phyloP scores from a whole-genome alignment of 2,329 filamentous ascomycete species.

The Pyricularia grisea region DNA sequence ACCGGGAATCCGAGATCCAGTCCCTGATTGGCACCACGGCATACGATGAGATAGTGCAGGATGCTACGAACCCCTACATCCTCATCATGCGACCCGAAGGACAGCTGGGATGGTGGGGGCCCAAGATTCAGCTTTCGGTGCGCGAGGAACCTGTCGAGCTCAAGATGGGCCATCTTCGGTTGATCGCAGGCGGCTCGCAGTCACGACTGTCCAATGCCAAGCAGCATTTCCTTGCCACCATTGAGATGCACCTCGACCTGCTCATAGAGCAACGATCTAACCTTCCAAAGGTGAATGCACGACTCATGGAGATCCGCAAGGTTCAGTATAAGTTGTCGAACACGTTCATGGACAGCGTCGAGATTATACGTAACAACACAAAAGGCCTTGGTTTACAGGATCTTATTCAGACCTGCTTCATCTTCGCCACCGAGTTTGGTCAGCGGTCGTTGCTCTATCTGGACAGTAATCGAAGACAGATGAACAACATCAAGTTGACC shows the following conservation, averaged over 20 bases:
- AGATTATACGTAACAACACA: conserved; percentile 82
- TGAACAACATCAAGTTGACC: conserved; percentile 95
- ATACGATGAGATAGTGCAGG: conserved; percentile 51
- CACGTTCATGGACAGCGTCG: conserved; percentile 97
- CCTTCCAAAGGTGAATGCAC: conserved; percentile 80
- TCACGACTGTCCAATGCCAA: conserved; percentile 71
- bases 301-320: conserved; percentile 88
- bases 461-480: conserved; percentile 87
- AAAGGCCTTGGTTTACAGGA: conserved; percentile 82
- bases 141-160: conserved; percentile 75
- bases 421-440: conserved; percentile 97
- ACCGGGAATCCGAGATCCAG: conserved; percentile 72
- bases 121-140: conserved; percentile 60
- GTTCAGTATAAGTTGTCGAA: conserved; percentile 95
- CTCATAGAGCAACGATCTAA: conserved; percentile 90
- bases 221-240: conserved; percentile 63
- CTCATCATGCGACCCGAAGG: conserved; percentile 78
- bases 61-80: conserved; percentile 73
- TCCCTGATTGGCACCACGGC: conserved; percentile 68
- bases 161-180: conserved; percentile 73
- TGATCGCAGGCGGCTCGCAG: conserved; percentile 83
- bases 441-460: conserved; percentile 91
- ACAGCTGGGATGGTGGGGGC: conserved; percentile 71
- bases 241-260: conserved; percentile 77
- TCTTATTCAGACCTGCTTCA: conserved; percentile 93